Percentiles rank a stretch among this genome's conserved stretches.
phyloP scores from a whole-genome alignment of 192 early-diverging fungal genomes.

The Umbelopsis ramanniana region DNA sequence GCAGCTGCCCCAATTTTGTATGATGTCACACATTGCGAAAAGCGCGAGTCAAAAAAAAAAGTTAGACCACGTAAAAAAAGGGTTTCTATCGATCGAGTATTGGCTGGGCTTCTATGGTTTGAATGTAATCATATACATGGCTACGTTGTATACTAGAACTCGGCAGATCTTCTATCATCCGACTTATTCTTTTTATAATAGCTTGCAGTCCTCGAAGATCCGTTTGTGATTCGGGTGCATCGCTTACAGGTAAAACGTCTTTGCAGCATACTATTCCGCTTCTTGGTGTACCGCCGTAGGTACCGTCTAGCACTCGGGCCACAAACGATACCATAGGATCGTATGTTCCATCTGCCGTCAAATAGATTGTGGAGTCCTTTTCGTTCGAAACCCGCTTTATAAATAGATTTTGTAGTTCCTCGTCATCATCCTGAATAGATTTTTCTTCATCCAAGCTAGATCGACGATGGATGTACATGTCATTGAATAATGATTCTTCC shows the following conservation, averaged over 20 bases:
- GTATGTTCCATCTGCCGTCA: constrained; percentile 9
- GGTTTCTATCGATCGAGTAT: not conserved
- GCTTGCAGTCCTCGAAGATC: not conserved
- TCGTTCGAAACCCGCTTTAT: not conserved
- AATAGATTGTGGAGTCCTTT: not conserved
- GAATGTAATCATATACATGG: constrained; percentile 14
- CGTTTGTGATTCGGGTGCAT: not conserved
- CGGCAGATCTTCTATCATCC: not conserved
- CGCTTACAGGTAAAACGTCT: not conserved
- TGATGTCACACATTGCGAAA: constrained; percentile 11
- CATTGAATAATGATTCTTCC: not conserved
- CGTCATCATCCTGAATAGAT: constrained; percentile 1
- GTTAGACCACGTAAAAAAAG: no score
- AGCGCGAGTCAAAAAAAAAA: no score
- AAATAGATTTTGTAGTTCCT: not conserved
- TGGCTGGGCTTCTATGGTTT: not conserved
- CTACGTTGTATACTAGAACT: not conserved
- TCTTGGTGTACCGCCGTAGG: not conserved
- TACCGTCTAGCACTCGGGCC: not conserved
- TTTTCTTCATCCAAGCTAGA: constrained; percentile 6
- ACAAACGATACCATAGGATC: constrained; percentile 16
- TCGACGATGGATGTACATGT: not conserved
- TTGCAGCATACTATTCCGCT: constrained; percentile 16
- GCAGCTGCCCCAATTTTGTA: not conserved
- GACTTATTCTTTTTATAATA: not conserved